These are phyloP conservation scores for Erysimum cheiranthoides DNA, from an alignment of 345 rosid species.

Conservation along the genomic window DNA sequence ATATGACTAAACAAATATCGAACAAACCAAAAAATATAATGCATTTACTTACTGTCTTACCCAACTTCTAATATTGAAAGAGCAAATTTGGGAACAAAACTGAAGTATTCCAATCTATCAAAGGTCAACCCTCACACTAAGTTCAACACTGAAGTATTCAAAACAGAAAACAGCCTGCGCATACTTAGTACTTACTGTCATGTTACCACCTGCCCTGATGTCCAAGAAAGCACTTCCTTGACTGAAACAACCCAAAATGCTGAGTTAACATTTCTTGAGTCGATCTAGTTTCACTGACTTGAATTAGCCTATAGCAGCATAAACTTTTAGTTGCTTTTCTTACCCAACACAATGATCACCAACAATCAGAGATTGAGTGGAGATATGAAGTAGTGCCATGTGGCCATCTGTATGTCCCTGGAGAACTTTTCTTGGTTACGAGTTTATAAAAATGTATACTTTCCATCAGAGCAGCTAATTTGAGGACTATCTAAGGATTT, in stretches of 20 bases:
- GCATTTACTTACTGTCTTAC: conserved; percentile 9
- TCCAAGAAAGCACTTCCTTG: conserved; percentile 83
- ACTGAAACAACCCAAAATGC: conserved; percentile 54
- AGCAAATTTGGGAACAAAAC: neutral
- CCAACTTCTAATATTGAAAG: neutral
- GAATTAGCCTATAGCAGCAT: neutral
- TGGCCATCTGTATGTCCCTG: conserved; percentile 99
- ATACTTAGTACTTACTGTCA: conserved; percentile 54
- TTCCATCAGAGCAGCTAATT: neutral
- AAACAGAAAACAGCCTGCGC: conserved; percentile 12
- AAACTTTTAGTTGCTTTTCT: conserved; percentile 41
- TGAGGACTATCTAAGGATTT: neutral
- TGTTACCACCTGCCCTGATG: conserved; percentile 77
- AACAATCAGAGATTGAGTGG: conserved; percentile 71
- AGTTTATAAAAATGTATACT: conserved; percentile 4
- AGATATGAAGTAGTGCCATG: conserved; percentile 67
- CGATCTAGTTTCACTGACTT: conserved; percentile 27
- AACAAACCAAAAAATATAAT: neutral
- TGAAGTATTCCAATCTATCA: neutral
- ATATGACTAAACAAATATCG: conserved; percentile 5
- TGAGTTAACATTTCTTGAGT: conserved; percentile 12
- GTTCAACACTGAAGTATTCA: neutral
- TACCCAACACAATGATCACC: conserved; percentile 99
- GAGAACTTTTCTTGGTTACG: conserved; percentile 28
- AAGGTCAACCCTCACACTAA: conserved; percentile 8